These are phyloP conservation scores for Drechslerella dactyloides DNA, from an alignment of 2,329 filamentous ascomycete genomes.

Conservation along the genomic window DNA sequence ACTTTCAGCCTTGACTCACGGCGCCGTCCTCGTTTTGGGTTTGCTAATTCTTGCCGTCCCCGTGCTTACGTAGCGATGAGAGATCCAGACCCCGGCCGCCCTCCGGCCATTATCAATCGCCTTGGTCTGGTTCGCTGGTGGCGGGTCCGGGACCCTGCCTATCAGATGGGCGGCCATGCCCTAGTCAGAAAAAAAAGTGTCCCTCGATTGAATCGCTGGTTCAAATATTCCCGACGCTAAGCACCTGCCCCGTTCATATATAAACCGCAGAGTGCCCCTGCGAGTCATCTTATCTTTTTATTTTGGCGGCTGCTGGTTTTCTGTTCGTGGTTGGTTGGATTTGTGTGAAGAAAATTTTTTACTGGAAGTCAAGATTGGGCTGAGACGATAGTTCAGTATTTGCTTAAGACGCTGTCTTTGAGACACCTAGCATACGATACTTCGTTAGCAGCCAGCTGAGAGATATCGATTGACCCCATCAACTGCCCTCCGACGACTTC, in stretches of 20 bases:
- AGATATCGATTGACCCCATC: neutral
- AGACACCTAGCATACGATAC: neutral
- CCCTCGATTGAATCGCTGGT: neutral
- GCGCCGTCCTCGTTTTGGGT: neutral
- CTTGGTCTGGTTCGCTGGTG: constrained; percentile 30
- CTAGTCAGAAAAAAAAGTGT: neutral
- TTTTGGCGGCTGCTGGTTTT: constrained; percentile 5
- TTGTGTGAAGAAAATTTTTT: constrained; percentile 20
- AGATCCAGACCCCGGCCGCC: constrained; percentile 20
- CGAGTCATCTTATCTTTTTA: neutral
- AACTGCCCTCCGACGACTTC: neutral
- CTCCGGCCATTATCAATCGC: constrained; percentile 42
- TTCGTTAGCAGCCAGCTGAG: neutral
- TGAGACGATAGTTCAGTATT: neutral
- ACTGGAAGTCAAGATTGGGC: neutral
- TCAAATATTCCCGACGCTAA: constrained; percentile 45
- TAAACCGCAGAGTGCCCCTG: constrained; percentile 30
- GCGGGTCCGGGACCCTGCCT: constrained; percentile 21
- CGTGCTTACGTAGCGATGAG: constrained; percentile 22
- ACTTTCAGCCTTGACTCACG: neutral
- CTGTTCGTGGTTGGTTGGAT: neutral
- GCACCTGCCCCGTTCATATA: constrained; percentile 45
- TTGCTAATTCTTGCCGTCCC: constrained; percentile 16
- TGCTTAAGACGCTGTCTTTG: too few relatives aligned
- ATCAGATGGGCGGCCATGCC: constrained; percentile 10